Conservation (phyloP, 495 filamentous ascomycete genomes). For the Tuber magnatum region DNA sequence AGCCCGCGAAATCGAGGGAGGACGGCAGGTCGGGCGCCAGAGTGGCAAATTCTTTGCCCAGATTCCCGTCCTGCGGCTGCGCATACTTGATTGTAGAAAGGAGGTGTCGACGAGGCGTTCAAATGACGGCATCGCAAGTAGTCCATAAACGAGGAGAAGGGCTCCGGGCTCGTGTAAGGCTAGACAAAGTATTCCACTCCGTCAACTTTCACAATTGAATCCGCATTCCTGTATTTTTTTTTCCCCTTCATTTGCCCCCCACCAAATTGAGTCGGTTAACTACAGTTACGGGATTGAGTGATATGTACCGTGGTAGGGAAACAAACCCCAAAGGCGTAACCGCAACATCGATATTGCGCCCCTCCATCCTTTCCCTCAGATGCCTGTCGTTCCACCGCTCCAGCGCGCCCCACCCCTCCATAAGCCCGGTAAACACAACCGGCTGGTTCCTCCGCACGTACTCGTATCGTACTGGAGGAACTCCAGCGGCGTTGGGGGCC, state of each 20-base stretch:
- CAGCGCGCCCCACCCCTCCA: conserved; percentile 53
- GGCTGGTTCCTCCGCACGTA: conserved; percentile 60
- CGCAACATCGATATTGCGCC: conserved; percentile 57
- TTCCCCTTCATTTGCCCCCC: background rate
- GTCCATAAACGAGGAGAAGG: conserved; percentile 42
- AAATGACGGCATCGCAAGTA: conserved; percentile 31
- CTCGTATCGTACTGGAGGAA: conserved; percentile 71
- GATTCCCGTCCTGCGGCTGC: conserved; percentile 62
- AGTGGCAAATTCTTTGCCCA: conserved; percentile 57
- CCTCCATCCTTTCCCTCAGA: conserved; percentile 49
- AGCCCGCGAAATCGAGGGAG: conserved; percentile 59
- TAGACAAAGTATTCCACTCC: conserved; percentile 43
- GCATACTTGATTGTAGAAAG: conserved; percentile 4
- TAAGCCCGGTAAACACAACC: conserved; percentile 58
- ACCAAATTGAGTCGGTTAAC: background rate
- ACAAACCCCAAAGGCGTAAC: conserved; percentile 60
- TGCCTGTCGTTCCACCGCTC: conserved; percentile 54
- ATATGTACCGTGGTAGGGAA: conserved; percentile 6
- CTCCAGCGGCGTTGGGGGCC: conserved; percentile 60
- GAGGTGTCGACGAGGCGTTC: conserved; percentile 9
- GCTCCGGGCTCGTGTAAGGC: conserved; percentile 43
- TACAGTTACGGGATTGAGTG: background rate
- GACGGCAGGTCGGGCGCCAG: conserved; percentile 52
- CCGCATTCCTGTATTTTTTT: conserved; percentile 39
- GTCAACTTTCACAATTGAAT: conserved; percentile 38